Evolutionary conservation across 164 flowering plant genomes (phyloP).

Genomic region (Taxillus chinensis): DNA sequence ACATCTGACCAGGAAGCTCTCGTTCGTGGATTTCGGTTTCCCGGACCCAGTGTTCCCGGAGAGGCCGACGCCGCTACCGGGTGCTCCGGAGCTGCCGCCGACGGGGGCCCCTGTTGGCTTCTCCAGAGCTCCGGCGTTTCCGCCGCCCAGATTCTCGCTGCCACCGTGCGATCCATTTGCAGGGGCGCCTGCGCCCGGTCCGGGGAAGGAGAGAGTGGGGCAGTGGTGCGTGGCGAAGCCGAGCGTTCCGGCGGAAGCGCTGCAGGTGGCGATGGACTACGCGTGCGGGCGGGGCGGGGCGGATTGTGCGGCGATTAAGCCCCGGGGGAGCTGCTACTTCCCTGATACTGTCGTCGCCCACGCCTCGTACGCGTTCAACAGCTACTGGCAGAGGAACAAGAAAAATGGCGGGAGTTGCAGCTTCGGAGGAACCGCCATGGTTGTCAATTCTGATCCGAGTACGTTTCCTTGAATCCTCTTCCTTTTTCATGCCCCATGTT

Average conservation of each 20-base stretch:
- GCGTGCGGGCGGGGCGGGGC: constrained; percentile 92
- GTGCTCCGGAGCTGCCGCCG: too few species aligned
- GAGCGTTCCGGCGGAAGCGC: constrained; percentile 55
- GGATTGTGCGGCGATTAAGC: constrained; percentile 61
- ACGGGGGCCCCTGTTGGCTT: too few species aligned
- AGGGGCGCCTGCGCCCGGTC: constrained; percentile 16
- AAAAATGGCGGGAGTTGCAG: constrained; percentile 68
- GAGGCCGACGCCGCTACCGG: too few species aligned
- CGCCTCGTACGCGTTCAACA: constrained; percentile 92
- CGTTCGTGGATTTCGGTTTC: constrained; percentile 18
- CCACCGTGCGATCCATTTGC: constrained; percentile 44
- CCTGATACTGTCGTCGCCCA: constrained; percentile 72
- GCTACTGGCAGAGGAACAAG: constrained; percentile 87
- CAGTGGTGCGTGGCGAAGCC: constrained; percentile 97
- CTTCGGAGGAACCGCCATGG: constrained; percentile 91
- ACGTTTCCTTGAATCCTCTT: constrained; percentile 8
- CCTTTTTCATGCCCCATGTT: background rate
- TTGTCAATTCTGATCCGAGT: constrained; percentile 86
- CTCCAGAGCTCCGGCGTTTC: constrained; percentile 9
- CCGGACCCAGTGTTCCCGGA: constrained; percentile 17
- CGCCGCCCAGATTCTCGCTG: constrained; percentile 23
- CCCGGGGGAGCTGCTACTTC: constrained; percentile 58
- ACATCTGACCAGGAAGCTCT: constrained; percentile 36
- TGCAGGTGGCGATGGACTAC: constrained; percentile 78
- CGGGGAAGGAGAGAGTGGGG: constrained; percentile 1